A percentile compares a stretch with the other conserved stretches of the same genome.
phyloP scores from a whole-genome alignment of 2,329 filamentous ascomycete genomes.

The Nigrospora oryzae region DNA sequence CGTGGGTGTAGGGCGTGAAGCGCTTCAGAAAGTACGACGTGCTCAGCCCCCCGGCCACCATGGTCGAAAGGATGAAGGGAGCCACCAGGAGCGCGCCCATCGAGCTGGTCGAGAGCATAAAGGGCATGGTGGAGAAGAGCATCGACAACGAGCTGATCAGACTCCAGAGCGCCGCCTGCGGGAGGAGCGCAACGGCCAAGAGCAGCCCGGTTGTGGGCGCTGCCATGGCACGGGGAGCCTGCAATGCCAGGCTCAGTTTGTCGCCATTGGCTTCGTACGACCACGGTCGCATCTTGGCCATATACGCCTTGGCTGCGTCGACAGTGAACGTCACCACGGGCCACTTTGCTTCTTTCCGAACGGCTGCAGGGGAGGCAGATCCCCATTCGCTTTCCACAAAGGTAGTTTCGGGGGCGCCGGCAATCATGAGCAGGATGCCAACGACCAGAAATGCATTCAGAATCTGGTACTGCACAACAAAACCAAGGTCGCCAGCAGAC shows the following conservation, averaged over 20 bases:
- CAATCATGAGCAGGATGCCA: conserved; percentile 35
- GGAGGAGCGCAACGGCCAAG: conserved; percentile 34
- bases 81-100: conserved; percentile 36
- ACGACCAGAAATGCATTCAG: conserved; percentile 38
- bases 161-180: conserved; percentile 38
- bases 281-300: conserved; percentile 28
- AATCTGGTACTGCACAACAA: conserved; percentile 41
- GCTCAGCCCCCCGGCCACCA: conserved; percentile 21
- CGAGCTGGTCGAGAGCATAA: conserved; percentile 26
- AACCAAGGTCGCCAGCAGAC: conserved; percentile 29
- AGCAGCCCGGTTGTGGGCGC: conserved; percentile 42
- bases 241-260: conserved; percentile 25
- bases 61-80: conserved; percentile 32
- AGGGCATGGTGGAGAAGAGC: conserved; percentile 35
- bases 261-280: conserved; percentile 23
- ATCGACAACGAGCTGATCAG: conserved; percentile 34
- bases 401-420: conserved; percentile 43
- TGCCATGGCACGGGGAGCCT: conserved; percentile 35
- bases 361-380: conserved; percentile 4
- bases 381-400: conserved; percentile 19
- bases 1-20: conserved; percentile 23
- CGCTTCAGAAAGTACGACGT: conserved; percentile 20
- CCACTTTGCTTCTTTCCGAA: conserved; percentile 11
- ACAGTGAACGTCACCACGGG: conserved; percentile 18
- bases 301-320: conserved; percentile 25